These are phyloP conservation scores for Neurospora intermedia DNA, from an alignment of 495 filamentous ascomycete species.

Conservation along the genomic window DNA sequence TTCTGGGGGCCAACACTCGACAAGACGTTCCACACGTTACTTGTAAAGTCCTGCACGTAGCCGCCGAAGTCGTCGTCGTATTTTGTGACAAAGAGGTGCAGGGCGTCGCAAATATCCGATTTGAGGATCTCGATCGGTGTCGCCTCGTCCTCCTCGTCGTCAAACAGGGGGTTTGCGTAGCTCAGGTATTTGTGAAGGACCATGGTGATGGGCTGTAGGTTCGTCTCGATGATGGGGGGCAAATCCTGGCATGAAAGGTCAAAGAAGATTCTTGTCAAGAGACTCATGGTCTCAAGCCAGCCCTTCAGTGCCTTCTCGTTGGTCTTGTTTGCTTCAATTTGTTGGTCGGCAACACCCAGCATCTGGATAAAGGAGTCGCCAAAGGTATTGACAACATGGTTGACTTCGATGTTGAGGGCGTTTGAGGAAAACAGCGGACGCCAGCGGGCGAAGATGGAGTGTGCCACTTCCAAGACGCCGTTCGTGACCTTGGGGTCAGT, in stretches of 20 bases:
- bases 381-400: slow-evolving; percentile 82
- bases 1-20: slow-evolving; percentile 76
- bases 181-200: slow-evolving; percentile 87
- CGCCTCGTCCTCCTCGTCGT: slow-evolving; percentile 76
- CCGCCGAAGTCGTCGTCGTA: slow-evolving; percentile 84
- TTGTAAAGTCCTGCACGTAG: slow-evolving; percentile 70
- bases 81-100: slow-evolving; percentile 81
- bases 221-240: slow-evolving; percentile 83
- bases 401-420: slow-evolving; percentile 82
- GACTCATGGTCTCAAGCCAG: slow-evolving; percentile 69
- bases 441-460: slow-evolving; percentile 97
- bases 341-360: slow-evolving; percentile 63
- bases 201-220: slow-evolving; percentile 59
- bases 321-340: slow-evolving; percentile 62
- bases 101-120: slow-evolving; percentile 80
- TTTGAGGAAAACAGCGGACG: slow-evolving; percentile 85
- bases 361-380: slow-evolving; percentile 69
- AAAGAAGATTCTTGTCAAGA: slow-evolving; percentile 84
- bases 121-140: slow-evolving; percentile 75
- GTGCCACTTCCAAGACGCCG: slow-evolving; percentile 90
- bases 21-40: slow-evolving; percentile 80
- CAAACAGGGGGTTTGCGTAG: slow-evolving; percentile 73
- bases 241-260: slow-evolving; percentile 96
- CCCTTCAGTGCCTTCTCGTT: slow-evolving; percentile 63
- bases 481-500: slow-evolving; percentile 73